Conservation (phyloP, 345 rosid genomes). For the Hibiscus mutabilis region DNA sequence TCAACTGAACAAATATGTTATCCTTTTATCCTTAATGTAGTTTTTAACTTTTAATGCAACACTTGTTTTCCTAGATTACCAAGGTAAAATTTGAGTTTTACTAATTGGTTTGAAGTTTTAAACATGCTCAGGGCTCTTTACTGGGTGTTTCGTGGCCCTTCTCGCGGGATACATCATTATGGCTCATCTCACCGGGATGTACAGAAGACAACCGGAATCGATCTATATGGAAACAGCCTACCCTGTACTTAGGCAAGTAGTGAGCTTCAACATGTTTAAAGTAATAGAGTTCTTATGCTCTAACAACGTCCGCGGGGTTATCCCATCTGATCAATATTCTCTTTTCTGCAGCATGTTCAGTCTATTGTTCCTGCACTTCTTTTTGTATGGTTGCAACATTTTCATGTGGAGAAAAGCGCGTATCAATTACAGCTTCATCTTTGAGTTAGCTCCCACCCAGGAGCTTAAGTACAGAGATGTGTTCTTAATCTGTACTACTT, state of each 20-base stretch:
- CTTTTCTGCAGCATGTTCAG: conserved; percentile 83
- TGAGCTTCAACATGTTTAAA: background rate
- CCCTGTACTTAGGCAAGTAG: conserved; percentile 87
- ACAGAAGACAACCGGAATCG: conserved; percentile 52
- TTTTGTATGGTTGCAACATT: conserved; percentile 92
- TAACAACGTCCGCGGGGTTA: background rate
- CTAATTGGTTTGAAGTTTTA: conserved; percentile 1
- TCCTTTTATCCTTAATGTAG: background rate
- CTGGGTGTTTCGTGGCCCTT: conserved; percentile 86
- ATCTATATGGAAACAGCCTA: conserved; percentile 94
- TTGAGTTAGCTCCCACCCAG: conserved; percentile 68
- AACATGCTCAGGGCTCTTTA: conserved; percentile 67
- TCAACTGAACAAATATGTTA: background rate
- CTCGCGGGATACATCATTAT: conserved; percentile 76
- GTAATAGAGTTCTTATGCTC: background rate
- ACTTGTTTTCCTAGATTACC: background rate
- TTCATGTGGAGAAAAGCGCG: conserved; percentile 88
- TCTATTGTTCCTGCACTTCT: conserved; percentile 74
- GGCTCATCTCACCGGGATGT: conserved; percentile 89
- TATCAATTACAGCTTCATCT: conserved; percentile 85
- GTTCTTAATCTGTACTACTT: conserved; percentile 70
- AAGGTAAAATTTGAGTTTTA: background rate
- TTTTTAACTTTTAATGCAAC: background rate
- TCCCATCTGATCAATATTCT: background rate
- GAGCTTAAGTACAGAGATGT: conserved; percentile 90